Evolutionary conservation across 305 asterid genomes (phyloP), one percentile per base, ranked within the genome.

Genomic region (Euphrasia arctica): DNA sequence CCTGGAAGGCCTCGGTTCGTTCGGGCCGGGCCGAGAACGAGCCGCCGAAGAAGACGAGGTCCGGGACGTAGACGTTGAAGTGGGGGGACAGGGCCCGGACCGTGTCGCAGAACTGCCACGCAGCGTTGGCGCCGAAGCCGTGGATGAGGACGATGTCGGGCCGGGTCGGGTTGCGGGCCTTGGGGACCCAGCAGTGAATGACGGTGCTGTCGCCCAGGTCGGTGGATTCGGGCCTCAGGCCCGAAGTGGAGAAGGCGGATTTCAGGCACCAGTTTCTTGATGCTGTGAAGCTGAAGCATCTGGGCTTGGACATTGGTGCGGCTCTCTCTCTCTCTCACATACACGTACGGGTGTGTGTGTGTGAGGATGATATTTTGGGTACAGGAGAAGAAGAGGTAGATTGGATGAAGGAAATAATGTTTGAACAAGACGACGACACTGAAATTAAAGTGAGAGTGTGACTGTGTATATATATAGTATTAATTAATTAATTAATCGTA

Each of bases 51-150:
- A 86, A 83, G 0, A 83, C 65, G 14, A 86, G 73, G 83, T 86
- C 94, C 31, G 94, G 94, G 13, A 86, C 86, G 80, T 83, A 86
- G 60, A 86, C 58, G 75, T 86, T 86, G 81, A 84, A 82, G 60
- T 75, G 77, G 7, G 75, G 70, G 0, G 79, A 14, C 13, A 86
- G 65, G 63, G 66, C 14, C 1, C 67, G 68, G 36, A 83, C 85
- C 3, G 86, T 73, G 34, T 78, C 78, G 71, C 47, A 36, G 86
- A 84, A 83, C 31, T 86, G 94, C 94, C 94, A 86, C 70, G 77
- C 66, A 2, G 90, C 76, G 77, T 75, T 78, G 11, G 82, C 77
- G 5, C 94, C 94, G 77, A 86, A 79, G 4, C 94, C 94, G 68
- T 86, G 94, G 71, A 86, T 76, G 39, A 86, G 83, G 13, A 80